Percentiles rank a stretch among this genome's conserved stretches.
These are phyloP conservation scores for Paulownia fortunei DNA, from an alignment of 257 asterid species.

Conservation along the genomic window DNA sequence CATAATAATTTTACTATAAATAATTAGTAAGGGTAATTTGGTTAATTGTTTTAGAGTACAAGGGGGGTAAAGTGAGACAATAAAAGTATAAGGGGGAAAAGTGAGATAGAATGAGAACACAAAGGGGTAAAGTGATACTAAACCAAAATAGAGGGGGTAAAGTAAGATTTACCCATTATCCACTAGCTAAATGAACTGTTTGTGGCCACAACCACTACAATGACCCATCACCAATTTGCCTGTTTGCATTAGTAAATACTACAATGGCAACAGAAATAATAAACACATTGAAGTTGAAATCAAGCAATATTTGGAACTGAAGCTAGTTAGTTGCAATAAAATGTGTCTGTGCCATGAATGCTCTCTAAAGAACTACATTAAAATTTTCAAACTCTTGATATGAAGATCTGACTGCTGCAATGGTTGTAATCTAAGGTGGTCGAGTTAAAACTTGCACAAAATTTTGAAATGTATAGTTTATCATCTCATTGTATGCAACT, in stretches of 20 bases:
- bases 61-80: no score
- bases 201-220: not conserved
- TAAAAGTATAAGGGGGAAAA: no score
- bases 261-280: not conserved
- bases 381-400: not conserved
- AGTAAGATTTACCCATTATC: no score
- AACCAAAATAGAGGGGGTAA: no score
- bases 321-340: not conserved
- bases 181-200: not conserved
- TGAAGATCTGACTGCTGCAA: not conserved
- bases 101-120: no score
- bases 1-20: no score
- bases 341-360: not conserved
- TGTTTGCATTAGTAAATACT: not conserved
- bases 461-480: not conserved
- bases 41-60: no score
- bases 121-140: no score
- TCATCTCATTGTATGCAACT: not conserved
- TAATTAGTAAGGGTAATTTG: no score
- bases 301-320: not conserved
- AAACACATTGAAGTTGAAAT: not conserved
- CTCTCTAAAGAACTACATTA: not conserved
- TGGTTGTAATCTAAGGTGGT: not conserved
- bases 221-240: not conserved
- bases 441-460: not conserved